Conservation (phyloP, 73 alveolate species). For the Durusdinium trenchii region DNA sequence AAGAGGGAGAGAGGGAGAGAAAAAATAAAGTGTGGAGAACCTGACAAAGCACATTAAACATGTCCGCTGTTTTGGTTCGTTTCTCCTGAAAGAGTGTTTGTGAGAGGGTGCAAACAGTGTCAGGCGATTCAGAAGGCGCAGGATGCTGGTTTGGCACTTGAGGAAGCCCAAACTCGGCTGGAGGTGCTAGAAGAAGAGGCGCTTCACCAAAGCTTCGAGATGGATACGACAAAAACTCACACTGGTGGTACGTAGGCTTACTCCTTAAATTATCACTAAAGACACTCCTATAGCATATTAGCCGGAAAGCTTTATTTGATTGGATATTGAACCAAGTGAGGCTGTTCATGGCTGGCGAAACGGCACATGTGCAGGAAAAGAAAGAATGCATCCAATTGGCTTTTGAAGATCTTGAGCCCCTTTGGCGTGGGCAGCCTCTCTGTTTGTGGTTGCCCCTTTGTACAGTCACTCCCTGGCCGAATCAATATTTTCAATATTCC, state of each 20-base stretch:
- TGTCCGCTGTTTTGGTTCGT: neutral
- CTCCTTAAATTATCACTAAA: too few relatives aligned
- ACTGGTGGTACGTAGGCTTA: too few relatives aligned
- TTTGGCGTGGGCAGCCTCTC: neutral
- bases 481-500: too few relatives aligned
- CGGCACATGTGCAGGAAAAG: constrained; percentile 49
- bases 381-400: constrained; percentile 80
- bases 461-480: neutral
- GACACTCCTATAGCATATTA: too few relatives aligned
- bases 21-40: neutral
- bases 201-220: too few relatives aligned
- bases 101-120: neutral
- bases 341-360: too few relatives aligned
- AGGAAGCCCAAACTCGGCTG: constrained; percentile 44
- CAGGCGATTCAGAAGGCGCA: constrained; percentile 74
- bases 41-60: neutral
- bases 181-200: constrained; percentile 46
- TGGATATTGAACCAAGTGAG: too few relatives aligned
- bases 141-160: constrained; percentile 26
- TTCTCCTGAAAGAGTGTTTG: neutral
- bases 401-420: constrained; percentile 60
- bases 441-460: neutral
- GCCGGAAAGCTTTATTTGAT: too few relatives aligned
- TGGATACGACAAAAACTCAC: too few relatives aligned
- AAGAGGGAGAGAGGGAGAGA: neutral